A percentile compares a stretch with the other conserved stretches of the same genome.
phyloP scores from a whole-genome alignment of 129 eudicot genomes.

The Smallanthus sonchifolius region DNA sequence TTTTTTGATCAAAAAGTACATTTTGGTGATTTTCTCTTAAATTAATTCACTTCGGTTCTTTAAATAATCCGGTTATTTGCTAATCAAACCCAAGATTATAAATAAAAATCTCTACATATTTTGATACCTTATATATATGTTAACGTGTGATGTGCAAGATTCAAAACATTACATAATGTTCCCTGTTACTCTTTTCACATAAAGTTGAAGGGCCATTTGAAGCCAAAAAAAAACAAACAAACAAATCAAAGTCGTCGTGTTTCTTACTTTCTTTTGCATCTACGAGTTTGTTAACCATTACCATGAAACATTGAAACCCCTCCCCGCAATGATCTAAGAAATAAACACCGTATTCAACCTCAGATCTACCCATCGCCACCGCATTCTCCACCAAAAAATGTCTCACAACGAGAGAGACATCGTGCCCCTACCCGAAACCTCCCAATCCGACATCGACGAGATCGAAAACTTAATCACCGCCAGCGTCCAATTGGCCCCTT shows the following conservation, averaged over 20 bases:
- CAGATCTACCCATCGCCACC: slow-evolving; percentile 6
- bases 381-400: slow-evolving; percentile 27
- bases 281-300: background rate
- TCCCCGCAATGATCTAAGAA: slow-evolving; percentile 11
- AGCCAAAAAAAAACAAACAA: background rate
- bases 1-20: no score
- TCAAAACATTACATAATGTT: no score
- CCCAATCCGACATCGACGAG: slow-evolving; percentile 97
- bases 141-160: no score
- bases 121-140: no score
- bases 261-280: background rate
- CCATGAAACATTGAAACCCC: background rate
- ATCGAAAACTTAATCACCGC: slow-evolving; percentile 69
- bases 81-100: no score
- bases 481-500: slow-evolving; percentile 37
- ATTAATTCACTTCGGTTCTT: no score
- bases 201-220: background rate
- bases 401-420: slow-evolving; percentile 44
- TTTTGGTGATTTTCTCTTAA: no score
- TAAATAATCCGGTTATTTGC: no score
- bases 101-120: no score
- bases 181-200: background rate
- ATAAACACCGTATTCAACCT: slow-evolving; percentile 17
- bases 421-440: slow-evolving; percentile 51
- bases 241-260: background rate